Evolutionary conservation across 768 basidiomycete genomes (phyloP), one percentile per base, ranked within the genome.

Genomic region (Mrakia frigida): DNA sequence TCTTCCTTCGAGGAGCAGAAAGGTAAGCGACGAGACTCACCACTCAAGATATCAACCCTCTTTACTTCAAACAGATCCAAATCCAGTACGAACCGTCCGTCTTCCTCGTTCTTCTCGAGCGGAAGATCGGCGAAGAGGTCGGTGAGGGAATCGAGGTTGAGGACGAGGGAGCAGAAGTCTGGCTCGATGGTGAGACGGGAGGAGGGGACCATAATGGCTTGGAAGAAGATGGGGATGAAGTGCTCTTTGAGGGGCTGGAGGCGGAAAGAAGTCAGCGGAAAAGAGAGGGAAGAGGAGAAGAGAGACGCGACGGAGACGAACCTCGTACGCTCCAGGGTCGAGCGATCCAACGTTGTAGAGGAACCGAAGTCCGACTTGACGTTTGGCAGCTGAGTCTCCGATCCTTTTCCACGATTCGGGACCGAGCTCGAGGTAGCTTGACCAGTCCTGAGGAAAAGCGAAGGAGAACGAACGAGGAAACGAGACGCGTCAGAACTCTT

Each of bases 321-420:
- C 77, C 43, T 46, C 28, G 69, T 74, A 74, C 0, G 77, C 37
- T 25, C 41, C 33, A 7, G 78, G 56, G 81, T 79, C 69, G 56
- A 73, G 43, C 70, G 23, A n/a, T 37, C 81, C 80, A 2, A 83
- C 79, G 41, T 81, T 81, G 31, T 81, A 77, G 80, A 89, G 88
- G 81, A 92, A 88, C 33, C 88, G 86, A 75, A 92, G 80, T 16
- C 89, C 87, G 56, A 92, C 86, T 70, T 89, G 86, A 50, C 87
- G 86, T 6, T 88, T 86, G 77, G 87, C 86, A 25, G 84, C 81
- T 9, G 86, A 82, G 56, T 89, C 85, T 63, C 85, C 85, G 71
- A 90, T 85, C n/a, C 87, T 84, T 75, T 86, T 84, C 87, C 87
- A 88, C 37, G 88, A 88, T 75, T 87, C 85, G 16, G 85, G 82